Base-by-base conservation (phyloP, 306 rosid species). In the Astragalus membranaceus region DNA sequence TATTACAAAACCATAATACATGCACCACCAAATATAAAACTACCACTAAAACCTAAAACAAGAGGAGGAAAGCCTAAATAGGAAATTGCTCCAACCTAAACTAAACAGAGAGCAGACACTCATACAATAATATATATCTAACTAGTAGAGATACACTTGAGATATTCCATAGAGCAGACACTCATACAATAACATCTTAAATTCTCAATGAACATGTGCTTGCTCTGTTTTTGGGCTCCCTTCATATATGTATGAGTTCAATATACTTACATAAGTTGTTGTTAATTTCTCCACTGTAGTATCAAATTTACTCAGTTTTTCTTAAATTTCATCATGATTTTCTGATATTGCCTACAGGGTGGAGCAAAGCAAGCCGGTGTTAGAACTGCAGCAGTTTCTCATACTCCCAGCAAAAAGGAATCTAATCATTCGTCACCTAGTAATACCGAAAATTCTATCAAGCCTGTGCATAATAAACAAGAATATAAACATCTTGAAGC, bases 291-390 rank as follows among this genome's bases (percentile, higher is more conserved):
- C 12, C 13, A 54, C 20, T 35, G 48, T 51, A 49, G 49, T 37
- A 2, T 53, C 11, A 7, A 7, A 54, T 70, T 53, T 49, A 46
- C 60, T 13, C 60, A 26, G 13, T 41, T 60, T 72, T 52, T 66
- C 73, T 16, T 50, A 1, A 65, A 16, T 55, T 62, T 10, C 26
- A 17, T 60, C 15, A 48, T 49, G 75, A 49, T 67, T 69, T 48
- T 75, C 68, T 64, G 20, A 37, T 75, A 16, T 72, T 68, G 42
- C 61, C 43, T 77, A 54, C 39, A 91, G 96, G 95, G 95, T 23
- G 97, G 98, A 81, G 57, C 89, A 7, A 90, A 83, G 73, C 89
- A 73, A 70, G 78, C 78, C 26, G 49, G 75, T 71, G 75, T 56
- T 72, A 88, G 78, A 70, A 78, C 81, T 14, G 64, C 81, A 48